Evolutionary conservation across 208 protist species (phyloP), one percentile per base, ranked within the genome.

Genomic region (Leishmania tarentolae): DNA sequence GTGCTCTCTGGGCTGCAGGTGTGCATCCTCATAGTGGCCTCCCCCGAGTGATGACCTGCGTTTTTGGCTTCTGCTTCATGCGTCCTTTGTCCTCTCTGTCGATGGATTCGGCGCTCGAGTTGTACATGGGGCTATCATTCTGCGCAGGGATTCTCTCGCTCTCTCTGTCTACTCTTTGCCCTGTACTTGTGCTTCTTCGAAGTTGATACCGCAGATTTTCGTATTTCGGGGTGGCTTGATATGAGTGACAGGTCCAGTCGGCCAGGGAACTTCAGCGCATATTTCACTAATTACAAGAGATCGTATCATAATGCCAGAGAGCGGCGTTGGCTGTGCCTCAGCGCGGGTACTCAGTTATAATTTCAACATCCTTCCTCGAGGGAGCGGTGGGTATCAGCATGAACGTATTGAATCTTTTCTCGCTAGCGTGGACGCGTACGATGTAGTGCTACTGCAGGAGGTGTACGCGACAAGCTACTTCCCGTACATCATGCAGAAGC

Each of bases 331-430:
- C 35, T 75, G 42, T 47, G 83, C 82, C 68, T 74, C 78, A 24
- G 87, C 87, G 31, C 95, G 95, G 28, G 91, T 96, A 52, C 85
- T 98, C 68, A 97, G 92, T 81, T 98, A 96, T 81, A 98, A 98
- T 82, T 94, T 98, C 77, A 97, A 96, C 80, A 90, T 97, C n/a
- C 90, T 97, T 52, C 95, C 95, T 15, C 83, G 88, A 5, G 92
- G 93, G 3, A 90, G 90, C 69, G 89, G 92, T 42, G 93, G 93
- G 6, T 98, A 91, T 83, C 93, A 98, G 83, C 82, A 91, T 42
- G 95, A 98, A 75, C 92, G 95, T 37, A 92, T 97, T 50, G 85
- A 92, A 21, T 86, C 91, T 40, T 97, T 98, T 82, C 79, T 98
- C 21, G 66, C 76, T 24, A 81, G 65, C 46, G 86, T 95, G 3